A percentile compares a stretch with the other conserved stretches of the same genome.
phyloP scores from a whole-genome alignment of 768 basidiomycete species.

The Lactarius tabidus region DNA sequence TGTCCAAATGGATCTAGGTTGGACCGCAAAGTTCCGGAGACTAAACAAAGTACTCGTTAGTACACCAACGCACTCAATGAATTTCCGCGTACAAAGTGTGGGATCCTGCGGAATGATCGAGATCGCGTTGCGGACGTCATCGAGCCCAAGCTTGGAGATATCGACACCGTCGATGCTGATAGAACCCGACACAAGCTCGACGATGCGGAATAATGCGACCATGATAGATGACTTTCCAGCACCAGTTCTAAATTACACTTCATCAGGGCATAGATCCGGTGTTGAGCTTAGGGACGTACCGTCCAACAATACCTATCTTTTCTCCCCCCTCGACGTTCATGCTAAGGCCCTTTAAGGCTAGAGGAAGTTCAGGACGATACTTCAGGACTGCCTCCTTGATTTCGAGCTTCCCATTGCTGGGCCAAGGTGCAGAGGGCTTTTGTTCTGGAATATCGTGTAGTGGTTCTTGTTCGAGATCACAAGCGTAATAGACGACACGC shows the following conservation, averaged over 20 bases:
- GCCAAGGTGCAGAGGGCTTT: constrained; percentile 67
- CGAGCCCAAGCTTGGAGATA: constrained; percentile 73
- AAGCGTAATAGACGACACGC: constrained; percentile 78
- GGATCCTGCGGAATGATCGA: constrained; percentile 86
- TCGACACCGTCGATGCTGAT: constrained; percentile 83
- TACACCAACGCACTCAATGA: constrained; percentile 32
- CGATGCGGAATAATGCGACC: constrained; percentile 81
- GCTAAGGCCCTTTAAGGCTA: constrained; percentile 78
- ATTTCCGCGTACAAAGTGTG: constrained; percentile 38
- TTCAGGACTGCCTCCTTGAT: constrained; percentile 72
- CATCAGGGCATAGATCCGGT: constrained; percentile 4
- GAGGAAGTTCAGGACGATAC: constrained; percentile 85
- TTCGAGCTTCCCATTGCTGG: constrained; percentile 64
- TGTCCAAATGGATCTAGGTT: constrained; percentile 89
- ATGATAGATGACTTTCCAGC: constrained; percentile 90
- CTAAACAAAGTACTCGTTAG: constrained; percentile 33
- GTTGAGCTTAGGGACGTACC: constrained; percentile 34
- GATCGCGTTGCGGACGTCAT: constrained; percentile 61
- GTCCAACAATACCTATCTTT: constrained; percentile 88
- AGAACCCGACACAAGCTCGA: constrained; percentile 71
- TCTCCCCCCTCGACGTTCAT: constrained; percentile 72
- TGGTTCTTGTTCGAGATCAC: constrained; percentile 77
- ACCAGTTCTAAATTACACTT: constrained; percentile 48
- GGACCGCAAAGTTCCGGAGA: constrained; percentile 76
- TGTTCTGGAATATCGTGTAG: constrained; percentile 59